A percentile compares a stretch with the other conserved stretches of the same genome.
phyloP scores from a whole-genome alignment of 495 filamentous ascomycete genomes.

The Hypoxylon trugodes region DNA sequence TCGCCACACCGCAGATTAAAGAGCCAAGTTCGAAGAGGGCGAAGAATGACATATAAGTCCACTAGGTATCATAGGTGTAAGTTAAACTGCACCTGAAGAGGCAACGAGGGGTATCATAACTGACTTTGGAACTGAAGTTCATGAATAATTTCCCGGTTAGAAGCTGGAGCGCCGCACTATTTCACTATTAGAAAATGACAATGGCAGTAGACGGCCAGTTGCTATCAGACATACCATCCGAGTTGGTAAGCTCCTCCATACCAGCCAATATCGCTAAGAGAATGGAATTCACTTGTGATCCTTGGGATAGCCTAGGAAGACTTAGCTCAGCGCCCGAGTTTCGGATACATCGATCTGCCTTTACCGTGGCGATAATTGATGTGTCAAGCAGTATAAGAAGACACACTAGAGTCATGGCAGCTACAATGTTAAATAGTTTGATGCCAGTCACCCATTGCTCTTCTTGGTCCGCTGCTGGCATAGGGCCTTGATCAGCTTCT shows the following conservation, averaged over 20 bases:
- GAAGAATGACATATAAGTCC: neutral
- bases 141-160: constrained; percentile 57
- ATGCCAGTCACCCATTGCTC: neutral
- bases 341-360: neutral
- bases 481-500: neutral
- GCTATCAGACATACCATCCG: constrained; percentile 41
- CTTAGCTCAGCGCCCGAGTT: neutral
- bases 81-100: neutral
- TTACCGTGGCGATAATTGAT: constrained; percentile 1
- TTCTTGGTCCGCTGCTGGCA: neutral
- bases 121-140: constrained; percentile 50
- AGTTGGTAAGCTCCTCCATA: constrained; percentile 54
- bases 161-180: constrained; percentile 51
- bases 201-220: constrained; percentile 40
- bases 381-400: constrained; percentile 6
- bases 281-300: constrained; percentile 58
- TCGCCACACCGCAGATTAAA: constrained; percentile 1
- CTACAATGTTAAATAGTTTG: neutral
- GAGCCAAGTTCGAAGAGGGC: neutral
- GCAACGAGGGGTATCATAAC: neutral
- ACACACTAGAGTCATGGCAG: neutral
- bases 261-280: constrained; percentile 61
- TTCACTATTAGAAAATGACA: neutral
- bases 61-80: neutral
- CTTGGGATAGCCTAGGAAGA: constrained; percentile 45